Evolutionary conservation across 164 flowering plant genomes (phyloP).

Genomic region (Houttuynia cordata): DNA sequence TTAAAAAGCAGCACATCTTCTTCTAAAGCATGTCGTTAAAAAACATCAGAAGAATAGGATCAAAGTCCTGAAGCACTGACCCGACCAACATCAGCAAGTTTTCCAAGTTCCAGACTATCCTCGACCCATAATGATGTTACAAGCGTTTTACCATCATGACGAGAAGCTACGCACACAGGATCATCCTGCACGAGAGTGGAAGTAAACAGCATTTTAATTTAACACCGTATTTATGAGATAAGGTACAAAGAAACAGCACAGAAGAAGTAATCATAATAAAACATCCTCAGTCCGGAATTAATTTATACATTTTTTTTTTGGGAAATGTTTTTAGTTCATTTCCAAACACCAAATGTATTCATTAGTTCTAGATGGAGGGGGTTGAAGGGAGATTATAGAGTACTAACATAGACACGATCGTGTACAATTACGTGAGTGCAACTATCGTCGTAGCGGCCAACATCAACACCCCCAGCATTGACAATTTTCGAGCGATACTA

Average conservation of each 20-base stretch:
- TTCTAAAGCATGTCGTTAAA: background rate
- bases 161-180: constrained; percentile 60
- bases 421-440: constrained; percentile 80
- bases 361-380: too few relatives aligned
- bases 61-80: constrained; percentile 24
- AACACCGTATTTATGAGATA: too few relatives aligned
- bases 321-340: too few relatives aligned
- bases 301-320: too few relatives aligned
- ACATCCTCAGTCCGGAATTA: too few relatives aligned
- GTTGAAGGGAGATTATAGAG: too few relatives aligned
- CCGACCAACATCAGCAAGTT: constrained; percentile 41
- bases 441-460: constrained; percentile 29
- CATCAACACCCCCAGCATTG: constrained; percentile 59
- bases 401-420: constrained; percentile 22
- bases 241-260: too few relatives aligned
- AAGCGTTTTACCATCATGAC: constrained; percentile 57
- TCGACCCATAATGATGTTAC: constrained; percentile 74
- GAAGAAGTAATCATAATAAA: too few relatives aligned
- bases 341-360: too few relatives aligned
- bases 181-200: constrained; percentile 60
- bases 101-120: constrained; percentile 56
- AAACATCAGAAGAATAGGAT: background rate
- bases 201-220: too few relatives aligned
- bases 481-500: constrained; percentile 55
- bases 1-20: too few relatives aligned